A percentile compares a stretch with the other conserved stretches of the same genome.
phyloP scores from a whole-genome alignment of 2,329 filamentous ascomycete species.

The Fulvia fulva region DNA sequence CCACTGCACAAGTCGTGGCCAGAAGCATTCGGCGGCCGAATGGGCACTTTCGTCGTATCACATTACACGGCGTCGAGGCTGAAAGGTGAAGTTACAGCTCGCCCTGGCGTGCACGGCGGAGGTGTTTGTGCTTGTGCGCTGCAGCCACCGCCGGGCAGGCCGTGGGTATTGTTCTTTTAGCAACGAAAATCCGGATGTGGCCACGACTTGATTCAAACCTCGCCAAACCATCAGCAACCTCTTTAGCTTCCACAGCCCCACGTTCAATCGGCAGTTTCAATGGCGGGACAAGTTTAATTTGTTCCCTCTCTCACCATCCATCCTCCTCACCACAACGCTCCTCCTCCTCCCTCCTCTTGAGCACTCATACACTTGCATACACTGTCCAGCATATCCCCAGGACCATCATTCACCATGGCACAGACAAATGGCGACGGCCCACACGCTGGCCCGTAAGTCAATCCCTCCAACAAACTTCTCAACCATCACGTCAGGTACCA shows the following conservation, averaged over 20 bases:
- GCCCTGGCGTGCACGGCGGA: not conserved
- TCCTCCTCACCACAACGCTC: conserved; percentile 5
- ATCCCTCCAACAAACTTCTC: not conserved
- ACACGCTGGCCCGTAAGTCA: conserved; percentile 18
- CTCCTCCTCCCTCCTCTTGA: not conserved
- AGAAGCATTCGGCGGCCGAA: conserved; percentile 1
- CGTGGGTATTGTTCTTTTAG: not conserved
- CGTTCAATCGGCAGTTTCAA: not conserved
- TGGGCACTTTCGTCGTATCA: not conserved
- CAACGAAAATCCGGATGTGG: not conserved
- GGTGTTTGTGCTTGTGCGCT: not conserved
- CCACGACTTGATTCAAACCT: conserved; percentile 3
- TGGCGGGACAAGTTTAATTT: conserved; percentile 4
- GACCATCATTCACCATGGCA: conserved; percentile 8
- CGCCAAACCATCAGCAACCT: not conserved
- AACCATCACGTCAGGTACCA: conserved; percentile 14
- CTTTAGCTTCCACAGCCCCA: not conserved
- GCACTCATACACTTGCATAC: not conserved
- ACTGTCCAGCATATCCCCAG: not conserved
- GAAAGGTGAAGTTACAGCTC: not conserved
- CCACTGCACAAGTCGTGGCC: not conserved
- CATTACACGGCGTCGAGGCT: not conserved
- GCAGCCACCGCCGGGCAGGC: not conserved
- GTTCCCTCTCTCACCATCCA: conserved; percentile 2
- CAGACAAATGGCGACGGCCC: conserved; percentile 13